Conservation (phyloP, 1,284 basidiomycete genomes). For the Takashimella tepidaria region DNA sequence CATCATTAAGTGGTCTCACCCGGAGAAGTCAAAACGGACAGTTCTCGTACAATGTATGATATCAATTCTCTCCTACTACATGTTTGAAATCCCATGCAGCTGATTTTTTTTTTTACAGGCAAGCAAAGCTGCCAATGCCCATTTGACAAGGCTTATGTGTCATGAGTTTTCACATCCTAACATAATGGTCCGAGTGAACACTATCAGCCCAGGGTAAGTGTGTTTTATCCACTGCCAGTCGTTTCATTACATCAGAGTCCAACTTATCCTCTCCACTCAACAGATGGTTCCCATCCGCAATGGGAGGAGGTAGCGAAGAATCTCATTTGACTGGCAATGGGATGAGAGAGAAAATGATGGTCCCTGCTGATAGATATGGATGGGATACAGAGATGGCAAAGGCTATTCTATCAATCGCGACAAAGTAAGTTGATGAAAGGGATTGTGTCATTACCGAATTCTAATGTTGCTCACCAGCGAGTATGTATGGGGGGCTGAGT, state of each 20-base stretch:
- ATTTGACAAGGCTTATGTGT: neutral
- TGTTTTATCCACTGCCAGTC: no score
- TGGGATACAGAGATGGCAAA: constrained; percentile 1
- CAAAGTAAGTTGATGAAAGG: neutral
- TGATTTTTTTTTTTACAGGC: no score
- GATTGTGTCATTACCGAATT: neutral
- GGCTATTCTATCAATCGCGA: neutral
- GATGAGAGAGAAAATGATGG: neutral
- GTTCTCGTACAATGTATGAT: neutral
- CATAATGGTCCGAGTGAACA: neutral
- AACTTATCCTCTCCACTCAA: neutral
- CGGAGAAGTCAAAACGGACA: neutral
- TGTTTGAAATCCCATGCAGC: no score
- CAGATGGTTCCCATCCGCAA: neutral
- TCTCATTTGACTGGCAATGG: constrained; percentile 3
- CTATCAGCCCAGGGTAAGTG: neutral
- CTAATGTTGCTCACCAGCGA: neutral
- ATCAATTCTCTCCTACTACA: no score
- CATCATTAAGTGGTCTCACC: neutral
- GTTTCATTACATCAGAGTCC: neutral
- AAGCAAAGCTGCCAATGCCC: constrained; percentile 3
- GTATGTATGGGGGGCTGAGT: neutral
- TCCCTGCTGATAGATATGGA: constrained; percentile 3
- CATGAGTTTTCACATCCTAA: neutral
- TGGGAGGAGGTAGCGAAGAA: neutral